Conservation (phyloP, 352 stramenopile species). For the Phytophthora crassamura region DNA sequence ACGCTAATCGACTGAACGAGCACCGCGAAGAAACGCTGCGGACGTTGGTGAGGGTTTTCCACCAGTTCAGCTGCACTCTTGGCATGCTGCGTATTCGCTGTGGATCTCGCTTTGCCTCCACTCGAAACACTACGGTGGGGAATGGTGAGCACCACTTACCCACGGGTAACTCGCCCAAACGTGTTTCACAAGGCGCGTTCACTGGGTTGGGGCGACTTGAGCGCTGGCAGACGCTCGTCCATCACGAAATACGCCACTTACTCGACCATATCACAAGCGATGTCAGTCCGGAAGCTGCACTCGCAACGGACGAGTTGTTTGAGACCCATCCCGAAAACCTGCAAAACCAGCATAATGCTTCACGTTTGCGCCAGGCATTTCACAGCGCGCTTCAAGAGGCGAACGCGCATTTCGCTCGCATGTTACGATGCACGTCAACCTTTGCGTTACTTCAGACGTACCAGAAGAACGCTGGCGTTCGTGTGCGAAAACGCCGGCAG, state of each 20-base stretch:
- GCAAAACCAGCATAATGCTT: slow-evolving; percentile 26
- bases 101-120: slow-evolving; percentile 28
- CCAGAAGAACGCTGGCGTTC: slow-evolving; percentile 16
- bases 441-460: slow-evolving; percentile 36
- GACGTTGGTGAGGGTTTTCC: slow-evolving; percentile 30
- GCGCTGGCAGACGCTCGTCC: slow-evolving; percentile 41
- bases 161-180: neutral
- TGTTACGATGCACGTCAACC: slow-evolving; percentile 23
- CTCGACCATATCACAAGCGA: slow-evolving; percentile 23
- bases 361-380: slow-evolving; percentile 25
- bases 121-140: neutral
- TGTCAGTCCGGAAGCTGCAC: slow-evolving; percentile 20
- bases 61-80: slow-evolving; percentile 23
- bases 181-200: neutral
- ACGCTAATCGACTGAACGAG: slow-evolving; percentile 19
- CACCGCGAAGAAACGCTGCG: slow-evolving; percentile 37
- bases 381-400: slow-evolving; percentile 11
- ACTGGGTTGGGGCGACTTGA: slow-evolving; percentile 28
- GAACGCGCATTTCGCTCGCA: slow-evolving; percentile 11
- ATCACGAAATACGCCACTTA: slow-evolving; percentile 38
- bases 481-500: slow-evolving; percentile 22
- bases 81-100: slow-evolving; percentile 40
- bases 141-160: neutral
- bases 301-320: slow-evolving; percentile 27
- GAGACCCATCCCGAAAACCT: slow-evolving; percentile 27